Evolutionary conservation across 148 eudicot species (phyloP), one percentile per base, ranked within the genome.

Genomic region (Chenopodium album): DNA sequence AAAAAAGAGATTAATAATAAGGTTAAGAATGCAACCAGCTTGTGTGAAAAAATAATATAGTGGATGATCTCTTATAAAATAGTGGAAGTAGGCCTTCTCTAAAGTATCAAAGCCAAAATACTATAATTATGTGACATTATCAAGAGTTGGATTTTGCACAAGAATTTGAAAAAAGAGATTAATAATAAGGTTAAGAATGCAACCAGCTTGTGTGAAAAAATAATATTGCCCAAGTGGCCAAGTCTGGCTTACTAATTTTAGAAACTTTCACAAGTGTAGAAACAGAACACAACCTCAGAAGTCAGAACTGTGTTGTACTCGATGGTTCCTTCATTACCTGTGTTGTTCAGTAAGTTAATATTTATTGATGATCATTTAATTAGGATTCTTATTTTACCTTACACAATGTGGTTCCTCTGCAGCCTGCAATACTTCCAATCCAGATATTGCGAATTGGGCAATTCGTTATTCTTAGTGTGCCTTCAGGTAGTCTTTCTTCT

Each of bases 391-490:
- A 26, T 59, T 56, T 71, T 34, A 59, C n/a, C 77, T 75, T 68
- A 79, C 76, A 16, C n/a, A 60, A 12, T n/a, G 47, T 75, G 72
- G 20, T 81, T 76, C 52, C 80, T 77, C 63, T 88, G 90, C 94
- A 96, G 99, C 99, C 99, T 84, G 88, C 98, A 78, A 86, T 96
- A 85, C 98, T 96, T 82, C 99, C 97, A 67, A 70, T 96, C 85
- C 99, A 96, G 88, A 90, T 96, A 74, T 82, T 96, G 80, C 89
- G 93, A 85, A 89, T 96, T 81, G 99, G 99, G 80, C 97, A 96
- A 82, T 82, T 96, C 59, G 92, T 91, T 72, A 91, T 96, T 81
- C 97, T 95, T 82, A 89, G 91, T 80, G 99, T 92, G 81, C 99
- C 99, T 85, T 93, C 97, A 96, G 99, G 99, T 96, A 80, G 70